These are phyloP conservation scores for Penicillium lagena DNA, from an alignment of 495 filamentous ascomycete species.

Conservation along the genomic window DNA sequence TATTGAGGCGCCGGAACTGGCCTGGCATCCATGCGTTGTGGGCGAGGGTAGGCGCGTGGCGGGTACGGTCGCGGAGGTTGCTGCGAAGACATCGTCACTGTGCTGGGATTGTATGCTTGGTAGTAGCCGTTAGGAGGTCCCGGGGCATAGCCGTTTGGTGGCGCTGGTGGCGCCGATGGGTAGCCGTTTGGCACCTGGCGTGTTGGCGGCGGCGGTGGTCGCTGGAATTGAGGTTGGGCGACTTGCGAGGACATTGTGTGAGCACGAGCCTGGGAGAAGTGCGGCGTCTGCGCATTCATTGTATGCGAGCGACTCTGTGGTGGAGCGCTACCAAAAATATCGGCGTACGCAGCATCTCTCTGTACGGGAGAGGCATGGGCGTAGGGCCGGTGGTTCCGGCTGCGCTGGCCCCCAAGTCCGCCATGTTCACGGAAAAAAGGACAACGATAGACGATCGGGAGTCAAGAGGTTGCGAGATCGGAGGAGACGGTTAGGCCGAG, in stretches of 20 bases:
- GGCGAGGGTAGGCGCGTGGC: conserved; percentile 58
- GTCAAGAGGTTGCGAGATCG: not conserved
- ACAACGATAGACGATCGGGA: conserved; percentile 1
- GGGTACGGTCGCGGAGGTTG: conserved; percentile 58
- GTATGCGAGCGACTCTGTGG: conserved; percentile 84
- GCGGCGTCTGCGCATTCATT: conserved; percentile 65
- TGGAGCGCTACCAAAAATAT: conserved; percentile 88
- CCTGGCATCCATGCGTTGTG: conserved; percentile 65
- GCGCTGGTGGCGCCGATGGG: conserved; percentile 27
- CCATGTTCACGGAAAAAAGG: conserved; percentile 51
- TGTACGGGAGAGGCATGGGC: conserved; percentile 65
- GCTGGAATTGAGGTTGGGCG: conserved; percentile 40
- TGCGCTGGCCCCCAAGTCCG: conserved; percentile 73
- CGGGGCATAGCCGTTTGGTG: conserved; percentile 32
- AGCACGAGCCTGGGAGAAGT: conserved; percentile 58
- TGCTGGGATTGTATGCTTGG: conserved; percentile 39
- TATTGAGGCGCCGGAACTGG: conserved; percentile 54
- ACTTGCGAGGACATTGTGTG: conserved; percentile 78
- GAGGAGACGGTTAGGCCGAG: not conserved
- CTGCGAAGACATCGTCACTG: conserved; percentile 54
- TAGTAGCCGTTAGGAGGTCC: conserved; percentile 34
- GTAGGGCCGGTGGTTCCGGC: conserved; percentile 63
- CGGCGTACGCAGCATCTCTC: conserved; percentile 90
- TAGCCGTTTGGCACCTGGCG: conserved; percentile 52
- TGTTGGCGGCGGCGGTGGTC: conserved; percentile 49